Conservation (phyloP, 2,329 filamentous ascomycete species). For the Beauveria rudraprayagi region DNA sequence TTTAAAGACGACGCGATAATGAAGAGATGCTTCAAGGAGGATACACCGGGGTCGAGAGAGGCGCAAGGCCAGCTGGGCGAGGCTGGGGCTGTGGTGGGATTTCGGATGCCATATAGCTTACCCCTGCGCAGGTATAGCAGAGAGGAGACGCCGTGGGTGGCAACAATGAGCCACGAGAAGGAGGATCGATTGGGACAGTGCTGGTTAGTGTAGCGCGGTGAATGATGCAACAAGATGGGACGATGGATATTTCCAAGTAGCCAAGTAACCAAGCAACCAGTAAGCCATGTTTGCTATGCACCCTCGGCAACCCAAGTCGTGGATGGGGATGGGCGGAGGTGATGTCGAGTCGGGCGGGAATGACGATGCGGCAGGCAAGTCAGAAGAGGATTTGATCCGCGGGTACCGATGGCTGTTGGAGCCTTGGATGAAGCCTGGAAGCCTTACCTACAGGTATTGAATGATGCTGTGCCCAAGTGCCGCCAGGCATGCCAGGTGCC, state of each 20-base stretch:
- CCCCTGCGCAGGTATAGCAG: slow-evolving; percentile 59
- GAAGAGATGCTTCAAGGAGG: slow-evolving; percentile 58
- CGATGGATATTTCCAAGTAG: background rate
- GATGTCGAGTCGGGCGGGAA: too few relatives aligned
- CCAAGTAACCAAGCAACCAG: too few relatives aligned
- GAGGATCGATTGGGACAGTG: slow-evolving; percentile 50
- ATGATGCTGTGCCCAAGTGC: too few relatives aligned
- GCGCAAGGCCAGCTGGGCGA: slow-evolving; percentile 14
- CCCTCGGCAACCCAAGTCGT: too few relatives aligned
- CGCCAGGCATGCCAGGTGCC: too few relatives aligned
- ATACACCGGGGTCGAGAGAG: slow-evolving; percentile 36
- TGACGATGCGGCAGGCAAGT: too few relatives aligned
- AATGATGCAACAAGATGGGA: background rate
- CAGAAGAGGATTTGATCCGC: too few relatives aligned
- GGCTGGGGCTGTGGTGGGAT: slow-evolving; percentile 45
- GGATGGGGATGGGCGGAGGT: too few relatives aligned
- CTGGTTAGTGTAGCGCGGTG: slow-evolving; percentile 24
- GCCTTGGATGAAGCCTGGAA: too few relatives aligned
- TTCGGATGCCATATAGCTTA: slow-evolving; percentile 76
- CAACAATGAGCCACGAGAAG: slow-evolving; percentile 48
- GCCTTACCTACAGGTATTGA: too few relatives aligned
- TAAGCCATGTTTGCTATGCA: too few relatives aligned
- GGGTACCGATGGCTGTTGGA: too few relatives aligned
- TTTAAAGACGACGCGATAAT: slow-evolving; percentile 47
- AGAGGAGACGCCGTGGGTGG: slow-evolving; percentile 70